Evolutionary conservation across 495 filamentous ascomycete genomes (phyloP).

Genomic region (Penicillium antarcticum): DNA sequence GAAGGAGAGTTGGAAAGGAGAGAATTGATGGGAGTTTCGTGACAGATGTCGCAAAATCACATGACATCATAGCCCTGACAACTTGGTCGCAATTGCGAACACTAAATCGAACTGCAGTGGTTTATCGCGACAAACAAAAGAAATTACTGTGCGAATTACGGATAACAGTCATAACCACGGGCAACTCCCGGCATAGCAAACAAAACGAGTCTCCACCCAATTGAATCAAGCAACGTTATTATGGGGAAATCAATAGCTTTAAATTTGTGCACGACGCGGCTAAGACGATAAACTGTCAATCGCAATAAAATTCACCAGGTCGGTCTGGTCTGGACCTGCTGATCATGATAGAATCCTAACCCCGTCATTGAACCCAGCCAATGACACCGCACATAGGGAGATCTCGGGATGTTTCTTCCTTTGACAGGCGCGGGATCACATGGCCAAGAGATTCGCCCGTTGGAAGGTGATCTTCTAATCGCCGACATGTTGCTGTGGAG

Average conservation of each 20-base stretch:
- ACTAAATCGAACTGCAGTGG: too few species aligned
- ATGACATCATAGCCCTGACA: neutral
- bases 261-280: neutral
- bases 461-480: neutral
- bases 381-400: neutral
- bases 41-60: neutral
- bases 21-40: neutral
- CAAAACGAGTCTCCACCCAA: neutral
- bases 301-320: conserved; percentile 16
- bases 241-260: neutral
- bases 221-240: neutral
- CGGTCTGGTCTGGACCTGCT: conserved; percentile 16
- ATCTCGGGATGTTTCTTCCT: neutral
- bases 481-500: neutral
- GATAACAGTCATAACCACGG: too few species aligned
- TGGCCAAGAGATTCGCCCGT: neutral
- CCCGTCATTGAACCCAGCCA: conserved; percentile 38
- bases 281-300: conserved; percentile 8
- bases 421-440: neutral
- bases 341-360: conserved; percentile 11
- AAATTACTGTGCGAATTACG: too few species aligned
- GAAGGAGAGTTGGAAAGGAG: neutral
- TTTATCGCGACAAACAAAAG: too few species aligned
- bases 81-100: too few species aligned
- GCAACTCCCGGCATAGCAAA: too few species aligned